Conservation (phyloP, 2,329 filamentous ascomycete species). For the Trichoderma breve region DNA sequence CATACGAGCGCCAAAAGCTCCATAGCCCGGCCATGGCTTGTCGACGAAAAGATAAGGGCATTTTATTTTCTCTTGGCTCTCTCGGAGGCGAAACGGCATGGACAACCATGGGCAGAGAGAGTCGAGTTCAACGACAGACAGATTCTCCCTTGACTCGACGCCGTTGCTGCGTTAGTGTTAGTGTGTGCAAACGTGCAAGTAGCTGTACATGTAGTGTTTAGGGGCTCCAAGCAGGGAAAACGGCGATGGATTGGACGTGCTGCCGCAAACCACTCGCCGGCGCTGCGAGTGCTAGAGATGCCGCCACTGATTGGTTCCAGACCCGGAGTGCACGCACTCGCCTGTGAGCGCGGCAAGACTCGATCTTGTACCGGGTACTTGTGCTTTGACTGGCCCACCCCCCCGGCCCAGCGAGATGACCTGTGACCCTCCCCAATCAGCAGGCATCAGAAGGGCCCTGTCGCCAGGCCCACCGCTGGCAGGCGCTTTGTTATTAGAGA, state of each 20-base stretch:
- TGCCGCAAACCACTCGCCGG: slow-evolving; percentile 7
- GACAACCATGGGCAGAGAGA: neutral
- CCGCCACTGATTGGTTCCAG: slow-evolving; percentile 13
- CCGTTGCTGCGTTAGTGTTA: neutral
- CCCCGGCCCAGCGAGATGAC: slow-evolving; percentile 11
- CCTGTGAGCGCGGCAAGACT: slow-evolving; percentile 16
- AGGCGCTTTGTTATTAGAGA: slow-evolving; percentile 22
- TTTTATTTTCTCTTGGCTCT: neutral
- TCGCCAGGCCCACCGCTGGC: slow-evolving; percentile 8
- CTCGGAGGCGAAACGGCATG: neutral
- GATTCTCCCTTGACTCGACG: neutral
- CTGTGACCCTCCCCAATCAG: slow-evolving; percentile 21
- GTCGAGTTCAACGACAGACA: neutral
- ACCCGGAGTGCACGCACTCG: neutral
- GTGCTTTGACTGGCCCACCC: neutral
- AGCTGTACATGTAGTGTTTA: neutral
- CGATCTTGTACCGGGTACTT: neutral
- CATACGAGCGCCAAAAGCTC: neutral
- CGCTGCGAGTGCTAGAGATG: neutral
- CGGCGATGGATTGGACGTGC: neutral
- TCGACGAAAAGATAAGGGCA: neutral
- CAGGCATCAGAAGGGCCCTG: slow-evolving; percentile 17
- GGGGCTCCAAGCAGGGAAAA: neutral
- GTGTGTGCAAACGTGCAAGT: too few species aligned
- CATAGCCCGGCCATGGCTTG: neutral